phyloP scores from a whole-genome alignment of 75 land plant genomes.

The Pseudotsuga menziesii region DNA sequence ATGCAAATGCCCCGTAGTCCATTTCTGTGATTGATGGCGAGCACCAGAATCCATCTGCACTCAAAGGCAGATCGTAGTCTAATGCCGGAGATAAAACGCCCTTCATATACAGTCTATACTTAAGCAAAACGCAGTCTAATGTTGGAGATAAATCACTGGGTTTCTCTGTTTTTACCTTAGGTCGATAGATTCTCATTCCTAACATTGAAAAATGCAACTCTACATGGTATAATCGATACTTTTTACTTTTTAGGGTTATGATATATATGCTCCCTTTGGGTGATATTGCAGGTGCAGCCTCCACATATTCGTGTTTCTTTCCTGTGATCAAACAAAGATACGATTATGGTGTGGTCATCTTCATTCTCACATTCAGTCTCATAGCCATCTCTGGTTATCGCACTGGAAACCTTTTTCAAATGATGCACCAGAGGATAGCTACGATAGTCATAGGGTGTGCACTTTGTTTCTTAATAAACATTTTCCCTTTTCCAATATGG shows the following conservation, averaged over 20 bases:
- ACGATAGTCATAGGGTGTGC: conserved; percentile 27
- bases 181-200: conserved; percentile 7
- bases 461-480: conserved; percentile 20
- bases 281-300: conserved; percentile 26
- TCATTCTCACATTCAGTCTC: conserved; percentile 41
- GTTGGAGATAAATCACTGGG: too few relatives aligned
- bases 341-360: conserved; percentile 40
- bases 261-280: neutral
- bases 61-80: too few relatives aligned
- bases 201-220: neutral
- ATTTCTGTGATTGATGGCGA: too few relatives aligned
- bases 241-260: neutral
- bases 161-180: conserved; percentile 39
- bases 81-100: too few relatives aligned
- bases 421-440: conserved; percentile 21
- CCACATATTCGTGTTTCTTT: conserved; percentile 34
- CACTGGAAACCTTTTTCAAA: conserved; percentile 16
- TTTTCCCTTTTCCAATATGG: conserved; percentile 37
- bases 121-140: too few relatives aligned
- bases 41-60: too few relatives aligned
- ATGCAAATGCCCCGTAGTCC: too few relatives aligned
- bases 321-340: conserved; percentile 39
- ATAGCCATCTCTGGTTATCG: conserved; percentile 29
- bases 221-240: neutral
- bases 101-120: too few relatives aligned